A percentile compares a stretch with the other conserved stretches of the same genome.
Conservation (phyloP, 2,329 filamentous ascomycete genomes). For the Polychaeton citri region DNA sequence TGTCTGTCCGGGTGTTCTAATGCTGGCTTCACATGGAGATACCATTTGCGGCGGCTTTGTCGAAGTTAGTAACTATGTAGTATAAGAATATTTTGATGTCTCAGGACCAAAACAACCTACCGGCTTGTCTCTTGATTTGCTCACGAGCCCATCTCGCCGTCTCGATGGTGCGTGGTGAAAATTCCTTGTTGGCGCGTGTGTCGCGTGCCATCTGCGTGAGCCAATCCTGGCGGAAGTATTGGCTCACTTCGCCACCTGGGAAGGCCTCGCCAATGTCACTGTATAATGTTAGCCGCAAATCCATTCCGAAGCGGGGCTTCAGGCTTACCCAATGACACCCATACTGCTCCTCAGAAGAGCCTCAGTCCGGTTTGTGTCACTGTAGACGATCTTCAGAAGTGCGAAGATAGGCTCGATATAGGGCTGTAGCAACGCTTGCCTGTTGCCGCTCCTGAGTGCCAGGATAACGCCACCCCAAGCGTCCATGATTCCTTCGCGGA, state of each 20-base stretch:
- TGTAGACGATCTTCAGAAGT: conserved; percentile 66
- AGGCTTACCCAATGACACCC: conserved; percentile 83
- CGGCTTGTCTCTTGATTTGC: conserved; percentile 79
- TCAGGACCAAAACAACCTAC: conserved; percentile 9
- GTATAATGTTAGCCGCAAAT: conserved; percentile 23
- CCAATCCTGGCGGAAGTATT: conserved; percentile 85
- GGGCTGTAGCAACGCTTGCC: conserved; percentile 59
- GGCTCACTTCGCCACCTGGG: conserved; percentile 72
- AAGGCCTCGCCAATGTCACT: conserved; percentile 92
- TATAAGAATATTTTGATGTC: background rate
- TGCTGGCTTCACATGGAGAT: background rate
- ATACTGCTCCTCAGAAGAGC: conserved; percentile 84
- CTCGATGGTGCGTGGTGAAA: conserved; percentile 70
- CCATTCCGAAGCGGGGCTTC: background rate
- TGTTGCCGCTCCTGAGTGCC: conserved; percentile 73
- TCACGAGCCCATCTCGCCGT: conserved; percentile 96
- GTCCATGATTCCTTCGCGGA: conserved; percentile 97
- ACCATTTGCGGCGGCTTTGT: background rate
- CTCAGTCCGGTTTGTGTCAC: conserved; percentile 81
- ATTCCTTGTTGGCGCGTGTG: conserved; percentile 79
- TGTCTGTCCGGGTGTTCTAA: too few relatives aligned
- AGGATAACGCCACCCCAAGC: conserved; percentile 95
- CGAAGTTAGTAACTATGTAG: background rate
- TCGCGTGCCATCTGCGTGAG: conserved; percentile 82
- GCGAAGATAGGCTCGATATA: conserved; percentile 80